These are phyloP conservation scores for Dioszegia hungarica DNA, from an alignment of 768 basidiomycete species.

Conservation along the genomic window DNA sequence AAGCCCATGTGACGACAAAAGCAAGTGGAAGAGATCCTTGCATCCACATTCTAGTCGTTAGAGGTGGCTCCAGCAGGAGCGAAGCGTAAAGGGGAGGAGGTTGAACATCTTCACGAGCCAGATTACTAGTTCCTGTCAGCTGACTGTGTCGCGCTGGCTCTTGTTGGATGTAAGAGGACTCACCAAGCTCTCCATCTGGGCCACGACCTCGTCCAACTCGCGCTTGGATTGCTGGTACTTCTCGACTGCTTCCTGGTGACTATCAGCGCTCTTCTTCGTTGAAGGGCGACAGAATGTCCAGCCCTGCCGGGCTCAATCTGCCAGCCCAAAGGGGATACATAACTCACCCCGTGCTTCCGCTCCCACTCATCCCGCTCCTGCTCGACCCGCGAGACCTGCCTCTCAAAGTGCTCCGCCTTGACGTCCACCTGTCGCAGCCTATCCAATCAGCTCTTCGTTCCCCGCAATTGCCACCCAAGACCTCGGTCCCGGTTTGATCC, in stretches of 20 bases:
- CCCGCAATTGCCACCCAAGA: too few species aligned
- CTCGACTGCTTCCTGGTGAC: constrained; percentile 59
- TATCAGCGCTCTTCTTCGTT: constrained; percentile 3
- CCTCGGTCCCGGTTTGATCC: background rate
- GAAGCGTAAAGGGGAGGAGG: too few species aligned
- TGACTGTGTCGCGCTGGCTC: too few species aligned
- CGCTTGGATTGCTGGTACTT: constrained; percentile 70
- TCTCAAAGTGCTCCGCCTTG: constrained; percentile 97
- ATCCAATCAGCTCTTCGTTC: constrained; percentile 20
- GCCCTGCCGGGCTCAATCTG: too few species aligned
- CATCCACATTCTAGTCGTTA: too few species aligned
- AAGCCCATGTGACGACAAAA: too few species aligned
- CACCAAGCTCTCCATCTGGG: constrained; percentile 64
- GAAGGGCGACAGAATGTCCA: background rate
- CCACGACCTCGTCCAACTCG: constrained; percentile 78
- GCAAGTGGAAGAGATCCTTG: too few species aligned
- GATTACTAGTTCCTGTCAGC: too few species aligned
- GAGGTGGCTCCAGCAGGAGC: too few species aligned
- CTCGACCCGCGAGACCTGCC: constrained; percentile 77
- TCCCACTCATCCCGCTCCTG: constrained; percentile 91
- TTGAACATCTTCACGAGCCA: too few species aligned
- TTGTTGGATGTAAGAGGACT: too few species aligned
- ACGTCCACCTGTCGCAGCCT: constrained; percentile 95
- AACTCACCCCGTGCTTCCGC: constrained; percentile 83
- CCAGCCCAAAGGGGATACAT: background rate